Base-by-base conservation (phyloP, 2,329 filamentous ascomycete species). In the Triangularia setosa region DNA sequence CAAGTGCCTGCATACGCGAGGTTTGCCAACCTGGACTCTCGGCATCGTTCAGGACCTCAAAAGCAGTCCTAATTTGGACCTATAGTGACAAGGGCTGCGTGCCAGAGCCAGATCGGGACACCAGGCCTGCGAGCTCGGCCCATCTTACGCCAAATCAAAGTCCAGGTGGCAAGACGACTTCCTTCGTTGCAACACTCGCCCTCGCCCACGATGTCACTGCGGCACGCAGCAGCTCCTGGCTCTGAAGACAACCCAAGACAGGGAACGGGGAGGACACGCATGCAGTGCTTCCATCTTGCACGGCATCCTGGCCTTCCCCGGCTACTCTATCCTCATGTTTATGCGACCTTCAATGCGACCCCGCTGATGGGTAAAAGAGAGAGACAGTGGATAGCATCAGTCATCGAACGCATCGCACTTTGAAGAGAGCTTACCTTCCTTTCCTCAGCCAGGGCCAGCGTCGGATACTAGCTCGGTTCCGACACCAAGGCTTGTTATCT, bases 1-100 rank as follows among this genome's bases (percentile, higher is more conserved):
- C 57, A 28, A 48, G 57, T 52, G 57, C 57, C 57, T 59, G 57
- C 57, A 59, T 59, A 60, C 58, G 58, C 35, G 58, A 60, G 48
- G n/a, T 24, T 40, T 18, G 40, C 52, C 52, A 28, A 55, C 52
- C 27, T 55, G 52, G 52, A 55, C n/a, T 48, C 40, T 48, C n/a
- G 52, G 23, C 52, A 55, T 18, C 21, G 11, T 55, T 55, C 52
- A 48, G 40, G 40, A 48, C 40, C 25, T 28, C 23, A 7, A 48
- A 33, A n/a, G 12, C 9, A 60, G 28, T 30, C 58, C 40, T 14
- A 28, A 52, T 60, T 53, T 4, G 58, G 58, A 60, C 58, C 25
- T 8, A 24, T 44, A 25, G 24, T 28, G 23, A 12, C 58, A n/a
- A 48, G 40, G 40, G n/a, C 40, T 48, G 40, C 40, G n/a, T 48